Evolutionary conservation across 495 filamentous ascomycete species (phyloP), one percentile per base, ranked within the genome.

Genomic region (Penicillium flavigenum): DNA sequence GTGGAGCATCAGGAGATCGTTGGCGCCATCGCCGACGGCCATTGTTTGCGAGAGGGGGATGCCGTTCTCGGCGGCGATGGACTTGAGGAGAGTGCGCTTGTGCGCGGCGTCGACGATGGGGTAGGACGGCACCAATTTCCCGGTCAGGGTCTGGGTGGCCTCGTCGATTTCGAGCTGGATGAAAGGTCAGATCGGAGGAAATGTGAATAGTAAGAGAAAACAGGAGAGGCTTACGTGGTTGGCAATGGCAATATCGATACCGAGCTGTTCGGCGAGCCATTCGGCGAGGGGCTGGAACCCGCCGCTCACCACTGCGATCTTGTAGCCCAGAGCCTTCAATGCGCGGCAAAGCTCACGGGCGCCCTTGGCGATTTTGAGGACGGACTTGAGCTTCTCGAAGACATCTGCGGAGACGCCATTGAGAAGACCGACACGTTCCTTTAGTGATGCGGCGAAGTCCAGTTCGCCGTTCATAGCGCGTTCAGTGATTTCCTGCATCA

Each of bases 381-480:
- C 79, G 1, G 80, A 78, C 67, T 78, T 73, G 22, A 98, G 79
- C 59, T 88, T 81, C 42, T 92, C 86, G 70, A 93, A 98, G 29
- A 98, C 89, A 56, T 82, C 82, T 1, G 82, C 84, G 1, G 87
- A 83, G 32, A 96, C 83, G 26, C 92, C 92, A 57, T 87, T 88
- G 10, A 98, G 81, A 29, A 98, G 79, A 44, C 79, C 78, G 24
- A 92, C 90, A 10, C 94, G 84, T 67, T 88, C 88, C 41, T 83
- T 83, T 61, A 98, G 83, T 1, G 87, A 89, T 11, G 83, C 79
- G 26, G 91, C 84, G 62, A 98, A 98, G 68, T 98, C 93, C n/a
- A 96, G 79, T 69, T 98, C 94, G 45, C 94, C 94, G 59, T 92
- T 86, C 94, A 98, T 98, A 29, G 94, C 93, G 17, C 90, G 86